Percentiles rank a stretch among this genome's conserved stretches.
Conservation (phyloP, 768 basidiomycete species). For the Lactarius psammicola region DNA sequence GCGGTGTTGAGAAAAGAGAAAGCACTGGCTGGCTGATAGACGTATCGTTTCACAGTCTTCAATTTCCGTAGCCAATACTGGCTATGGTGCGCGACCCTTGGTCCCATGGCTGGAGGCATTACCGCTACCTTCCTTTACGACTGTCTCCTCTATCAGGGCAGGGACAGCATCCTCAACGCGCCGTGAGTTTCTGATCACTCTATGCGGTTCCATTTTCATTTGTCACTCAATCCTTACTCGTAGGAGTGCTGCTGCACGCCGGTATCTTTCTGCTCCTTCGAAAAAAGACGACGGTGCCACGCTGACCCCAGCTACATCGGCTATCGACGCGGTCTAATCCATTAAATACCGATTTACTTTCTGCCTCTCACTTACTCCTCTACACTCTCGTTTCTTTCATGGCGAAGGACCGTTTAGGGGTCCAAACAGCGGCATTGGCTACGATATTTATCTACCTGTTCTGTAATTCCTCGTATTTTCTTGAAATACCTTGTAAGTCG, state of each 20-base stretch:
- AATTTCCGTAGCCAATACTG: slow-evolving; percentile 59
- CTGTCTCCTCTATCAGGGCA: slow-evolving; percentile 51
- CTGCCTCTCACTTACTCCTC: background rate
- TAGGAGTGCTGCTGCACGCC: slow-evolving; percentile 9
- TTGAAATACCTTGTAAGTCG: too few species aligned
- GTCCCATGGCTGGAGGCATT: slow-evolving; percentile 56
- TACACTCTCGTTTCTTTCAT: too few species aligned
- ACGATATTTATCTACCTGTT: too few species aligned
- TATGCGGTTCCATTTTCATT: too few species aligned
- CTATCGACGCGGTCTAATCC: background rate
- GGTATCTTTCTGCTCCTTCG: slow-evolving; percentile 1
- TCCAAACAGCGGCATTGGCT: too few species aligned
- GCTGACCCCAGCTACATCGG: background rate
- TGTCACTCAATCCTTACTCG: background rate
- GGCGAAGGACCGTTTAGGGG: too few species aligned
- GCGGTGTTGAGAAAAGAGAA: background rate
- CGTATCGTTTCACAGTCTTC: slow-evolving; percentile 34
- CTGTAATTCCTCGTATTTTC: background rate
- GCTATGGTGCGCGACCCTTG: slow-evolving; percentile 65
- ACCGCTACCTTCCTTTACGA: slow-evolving; percentile 58
- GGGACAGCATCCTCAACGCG: slow-evolving; percentile 52
- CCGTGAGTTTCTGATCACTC: slow-evolving; percentile 40
- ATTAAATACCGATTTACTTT: background rate
- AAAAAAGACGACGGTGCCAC: background rate
- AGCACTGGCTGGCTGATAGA: background rate